Percentiles rank a stretch among this genome's conserved stretches.
Conservation (phyloP, 352 stramenopile genomes). For the Phytophthora syringae region DNA sequence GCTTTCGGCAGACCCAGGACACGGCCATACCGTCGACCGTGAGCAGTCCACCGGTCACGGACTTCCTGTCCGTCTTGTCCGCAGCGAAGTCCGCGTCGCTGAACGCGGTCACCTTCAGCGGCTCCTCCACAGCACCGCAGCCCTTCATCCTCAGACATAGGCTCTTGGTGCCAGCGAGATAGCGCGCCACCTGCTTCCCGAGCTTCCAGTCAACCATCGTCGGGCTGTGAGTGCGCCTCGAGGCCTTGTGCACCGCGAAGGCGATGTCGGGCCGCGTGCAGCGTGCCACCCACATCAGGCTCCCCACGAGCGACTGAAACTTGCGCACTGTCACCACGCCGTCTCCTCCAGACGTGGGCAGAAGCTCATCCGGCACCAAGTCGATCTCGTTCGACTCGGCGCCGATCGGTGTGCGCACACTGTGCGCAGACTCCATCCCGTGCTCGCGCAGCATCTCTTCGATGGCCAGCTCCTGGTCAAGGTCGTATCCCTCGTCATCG, state of each 20-base stretch:
- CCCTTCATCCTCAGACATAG: slow-evolving; percentile 15
- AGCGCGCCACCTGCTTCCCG: slow-evolving; percentile 17
- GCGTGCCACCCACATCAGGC: slow-evolving; percentile 35
- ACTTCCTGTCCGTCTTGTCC: slow-evolving; percentile 29
- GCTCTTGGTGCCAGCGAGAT: slow-evolving; percentile 17
- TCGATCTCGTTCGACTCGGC: slow-evolving; percentile 1
- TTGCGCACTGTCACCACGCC: neutral
- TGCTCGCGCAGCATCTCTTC: slow-evolving; percentile 24
- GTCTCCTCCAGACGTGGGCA: neutral
- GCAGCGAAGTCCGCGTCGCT: slow-evolving; percentile 33
- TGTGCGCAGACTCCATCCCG: slow-evolving; percentile 23
- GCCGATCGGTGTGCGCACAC: slow-evolving; percentile 20
- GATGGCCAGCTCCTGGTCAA: slow-evolving; percentile 35
- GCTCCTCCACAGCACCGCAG: neutral
- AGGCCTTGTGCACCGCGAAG: slow-evolving; percentile 33
- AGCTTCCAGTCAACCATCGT: slow-evolving; percentile 12
- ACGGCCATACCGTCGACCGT: slow-evolving; percentile 14
- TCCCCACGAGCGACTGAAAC: slow-evolving; percentile 46
- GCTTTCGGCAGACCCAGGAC: slow-evolving; percentile 19
- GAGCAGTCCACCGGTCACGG: slow-evolving; percentile 24
- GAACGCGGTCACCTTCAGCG: slow-evolving; percentile 3
- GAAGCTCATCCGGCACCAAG: neutral
- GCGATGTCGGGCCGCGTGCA: slow-evolving; percentile 38
- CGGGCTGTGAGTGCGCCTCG: slow-evolving; percentile 15
- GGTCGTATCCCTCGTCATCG: neutral